Conservation (phyloP, 352 stramenopile species). For the Phytophthora pluvialis region DNA sequence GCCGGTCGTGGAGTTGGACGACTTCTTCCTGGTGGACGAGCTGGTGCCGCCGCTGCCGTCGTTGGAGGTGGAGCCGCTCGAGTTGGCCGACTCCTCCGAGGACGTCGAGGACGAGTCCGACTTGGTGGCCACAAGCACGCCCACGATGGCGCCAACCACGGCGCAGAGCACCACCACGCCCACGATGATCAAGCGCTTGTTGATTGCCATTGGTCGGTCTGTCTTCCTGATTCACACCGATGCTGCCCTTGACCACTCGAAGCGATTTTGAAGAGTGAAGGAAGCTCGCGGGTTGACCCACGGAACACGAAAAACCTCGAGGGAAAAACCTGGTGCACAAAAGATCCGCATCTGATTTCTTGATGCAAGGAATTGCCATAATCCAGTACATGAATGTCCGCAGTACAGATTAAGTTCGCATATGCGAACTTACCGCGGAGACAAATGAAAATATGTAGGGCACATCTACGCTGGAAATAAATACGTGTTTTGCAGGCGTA, state of each 20-base stretch:
- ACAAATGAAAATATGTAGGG: too few relatives aligned
- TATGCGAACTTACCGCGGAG: too few relatives aligned
- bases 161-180: constrained; percentile 52
- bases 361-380: background rate
- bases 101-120: constrained; percentile 40
- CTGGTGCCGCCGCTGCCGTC: constrained; percentile 16
- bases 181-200: constrained; percentile 55
- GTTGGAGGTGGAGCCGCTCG: constrained; percentile 8
- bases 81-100: constrained; percentile 25
- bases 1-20: constrained; percentile 28
- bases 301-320: constrained; percentile 18
- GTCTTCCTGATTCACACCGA: constrained; percentile 6
- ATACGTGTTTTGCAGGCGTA: too few relatives aligned
- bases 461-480: too few relatives aligned
- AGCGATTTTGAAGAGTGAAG: constrained; percentile 24
- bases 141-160: constrained; percentile 51
- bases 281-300: constrained; percentile 8
- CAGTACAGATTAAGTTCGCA: too few relatives aligned
- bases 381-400: too few relatives aligned
- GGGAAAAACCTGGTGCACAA: constrained; percentile 1
- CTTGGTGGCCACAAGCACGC: constrained; percentile 49
- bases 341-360: constrained; percentile 15
- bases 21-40: constrained; percentile 30
- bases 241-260: constrained; percentile 10
- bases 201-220: constrained; percentile 30